Evolutionary conservation across 2,329 filamentous ascomycete genomes (phyloP), one percentile per base, ranked within the genome.

Genomic region (Aschersonia sp.): DNA sequence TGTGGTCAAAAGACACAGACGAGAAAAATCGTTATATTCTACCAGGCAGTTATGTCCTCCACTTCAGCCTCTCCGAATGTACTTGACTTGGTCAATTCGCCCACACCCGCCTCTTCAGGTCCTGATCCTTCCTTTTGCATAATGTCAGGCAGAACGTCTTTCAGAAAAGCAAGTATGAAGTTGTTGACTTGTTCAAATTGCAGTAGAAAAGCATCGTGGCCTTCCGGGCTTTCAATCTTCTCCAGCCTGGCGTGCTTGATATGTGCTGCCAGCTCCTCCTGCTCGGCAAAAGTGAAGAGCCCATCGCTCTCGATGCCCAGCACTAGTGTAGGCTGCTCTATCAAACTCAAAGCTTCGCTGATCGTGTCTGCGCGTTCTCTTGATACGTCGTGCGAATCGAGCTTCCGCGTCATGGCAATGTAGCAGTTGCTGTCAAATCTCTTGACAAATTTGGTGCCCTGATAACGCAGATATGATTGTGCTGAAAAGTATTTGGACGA

Each of bases 351-450:
- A 0, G 91, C 91, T 50, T 87, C 80, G 30, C 77, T 74, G 32
- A 94, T 80, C 30, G 75, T 71, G 41, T 68, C 56, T n/a, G 79
- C 68, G 4, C 91, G 83, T 60, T 82, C 78, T 42, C 89, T 79
- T 10, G 89, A 94, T 30, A 98, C 80, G 62, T 98, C 92, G 65
- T 98, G 92, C 0, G 92, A 97, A 62, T 98, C 92, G 12, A 98
- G 78, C 66, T 98, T 98, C 58, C 92, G 84, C 4, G 92, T 97
- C 65, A 98, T 96, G 55, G 92, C 89, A 56, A 98, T 97, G 69
- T 98, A 98, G 69, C 92, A 98, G 65, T 98, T 98, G 58, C 89
- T 87, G 65, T 98, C 92, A 64, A 97, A 98, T 7, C 92, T 85
- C 64, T 86, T 89, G 57, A 97, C 92, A 58, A 98, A 98, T 65